Conservation (phyloP, 129 eudicot genomes). For the Smallanthus sonchifolius region DNA sequence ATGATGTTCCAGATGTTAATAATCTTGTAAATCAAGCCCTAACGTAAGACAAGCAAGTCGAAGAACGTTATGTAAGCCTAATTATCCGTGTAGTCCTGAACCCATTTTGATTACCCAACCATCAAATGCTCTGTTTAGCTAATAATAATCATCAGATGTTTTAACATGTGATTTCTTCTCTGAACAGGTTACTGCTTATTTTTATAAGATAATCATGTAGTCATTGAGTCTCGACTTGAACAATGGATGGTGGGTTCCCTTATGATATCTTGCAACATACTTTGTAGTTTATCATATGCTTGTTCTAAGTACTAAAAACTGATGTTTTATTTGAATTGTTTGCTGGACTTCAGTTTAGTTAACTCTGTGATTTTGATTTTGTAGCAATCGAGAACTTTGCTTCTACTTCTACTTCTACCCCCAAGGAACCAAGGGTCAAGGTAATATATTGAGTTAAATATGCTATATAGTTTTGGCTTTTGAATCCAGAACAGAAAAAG, state of each 20-base stretch:
- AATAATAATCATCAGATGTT: too few species aligned
- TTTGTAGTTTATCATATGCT: neutral
- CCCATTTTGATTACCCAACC: too few species aligned
- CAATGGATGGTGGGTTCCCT: neutral
- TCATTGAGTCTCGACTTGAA: neutral
- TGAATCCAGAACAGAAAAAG: neutral
- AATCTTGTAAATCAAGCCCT: too few species aligned
- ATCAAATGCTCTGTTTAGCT: too few species aligned
- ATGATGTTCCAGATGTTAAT: too few species aligned
- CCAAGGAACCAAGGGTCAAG: constrained; percentile 60
- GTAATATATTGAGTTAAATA: constrained; percentile 25
- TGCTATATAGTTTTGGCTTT: neutral
- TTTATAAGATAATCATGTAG: too few species aligned
- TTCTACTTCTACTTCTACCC: constrained; percentile 45
- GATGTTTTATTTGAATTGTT: neutral
- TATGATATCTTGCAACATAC: neutral
- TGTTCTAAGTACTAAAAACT: neutral
- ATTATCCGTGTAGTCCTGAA: too few species aligned
- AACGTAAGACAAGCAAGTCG: too few species aligned
- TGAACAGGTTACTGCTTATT: too few species aligned
- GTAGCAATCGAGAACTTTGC: constrained; percentile 68
- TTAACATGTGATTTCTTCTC: too few species aligned
- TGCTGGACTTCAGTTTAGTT: neutral
- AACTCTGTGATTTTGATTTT: constrained; percentile 12
- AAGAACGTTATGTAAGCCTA: too few species aligned